phyloP scores from a whole-genome alignment of 176 grass and related monocot species.

The Rhipidocladum racemiflorum region DNA sequence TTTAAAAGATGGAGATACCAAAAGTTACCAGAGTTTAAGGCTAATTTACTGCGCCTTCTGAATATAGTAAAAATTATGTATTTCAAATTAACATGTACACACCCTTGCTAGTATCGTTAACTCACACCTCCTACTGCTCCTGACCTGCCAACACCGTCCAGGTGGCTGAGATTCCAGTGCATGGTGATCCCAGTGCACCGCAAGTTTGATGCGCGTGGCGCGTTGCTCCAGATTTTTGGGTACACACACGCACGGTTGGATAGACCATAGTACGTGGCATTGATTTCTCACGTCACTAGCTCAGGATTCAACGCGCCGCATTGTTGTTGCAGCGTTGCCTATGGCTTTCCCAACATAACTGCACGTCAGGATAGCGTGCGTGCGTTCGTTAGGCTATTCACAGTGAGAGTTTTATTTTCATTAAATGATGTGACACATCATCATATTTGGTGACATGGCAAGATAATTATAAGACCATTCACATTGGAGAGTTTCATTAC shows the following conservation, averaged over 20 bases:
- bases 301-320: background rate
- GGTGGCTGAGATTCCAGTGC: background rate
- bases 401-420: too few species aligned
- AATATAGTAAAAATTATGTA: too few species aligned
- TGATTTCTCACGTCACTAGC: constrained; percentile 27
- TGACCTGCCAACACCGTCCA: background rate
- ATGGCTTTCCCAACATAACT: constrained; percentile 23
- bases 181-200: background rate
- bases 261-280: constrained; percentile 13
- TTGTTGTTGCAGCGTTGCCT: background rate
- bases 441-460: too few species aligned
- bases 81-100: background rate
- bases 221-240: background rate
- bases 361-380: background rate
- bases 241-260: background rate
- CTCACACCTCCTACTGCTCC: background rate
- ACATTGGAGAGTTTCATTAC: too few species aligned
- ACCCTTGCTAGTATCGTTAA: background rate
- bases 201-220: background rate
- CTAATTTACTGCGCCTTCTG: too few species aligned
- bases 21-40: too few species aligned
- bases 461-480: too few species aligned
- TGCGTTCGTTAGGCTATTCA: too few species aligned
- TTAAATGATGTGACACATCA: too few species aligned
- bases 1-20: too few species aligned